Evolutionary conservation across 139 green algal species (phyloP), one percentile per base, ranked within the genome.

Genomic region (Axilococcus clingmanii): DNA sequence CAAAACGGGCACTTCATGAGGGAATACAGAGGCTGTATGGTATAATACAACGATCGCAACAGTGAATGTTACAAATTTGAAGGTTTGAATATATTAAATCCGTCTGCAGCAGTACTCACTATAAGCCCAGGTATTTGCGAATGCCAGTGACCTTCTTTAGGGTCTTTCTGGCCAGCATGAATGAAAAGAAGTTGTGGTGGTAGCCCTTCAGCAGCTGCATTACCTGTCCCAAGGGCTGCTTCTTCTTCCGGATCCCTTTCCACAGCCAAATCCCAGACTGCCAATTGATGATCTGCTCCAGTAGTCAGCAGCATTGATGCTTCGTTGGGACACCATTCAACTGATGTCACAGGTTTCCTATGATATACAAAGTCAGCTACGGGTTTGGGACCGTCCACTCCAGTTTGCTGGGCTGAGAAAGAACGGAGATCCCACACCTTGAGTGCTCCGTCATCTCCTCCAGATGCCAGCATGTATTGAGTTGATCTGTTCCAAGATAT

Each of bases 61-160:
- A 37, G 30, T 49, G 16, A n/a, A n/a, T n/a, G n/a, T 48, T 48
- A 24, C 19, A 95, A 62, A 68, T 97, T 97, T 50, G 73, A 80
- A n/a, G 89, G 75, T 65, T 90, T 90, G 76, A 96, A 99, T 4
- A 93, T 43, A 63, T 95, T 94, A 62, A 97, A 93, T n/a, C 91
- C 88, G 40, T 97, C 88, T 0, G 46, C 71, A 3, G 88, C 91
- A 0, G 92, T 99, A 36, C 64, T 78, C 5, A 77, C 45, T 9
- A 97, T 66, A 52, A 97, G 52, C 28, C 92, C 92, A 4, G 82
- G 84, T 42, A 98, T 94, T 66, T 98, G 89, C 3, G 63, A 36
- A 66, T 99, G 91, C 90, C 90, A 99, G 57, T 95, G 86, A 61
- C 81, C 56, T 74, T 99, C 92, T 80, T 99, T 99, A 16, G 94